Base-by-base conservation (phyloP, 345 rosid species). In the Syzygium jambos region DNA sequence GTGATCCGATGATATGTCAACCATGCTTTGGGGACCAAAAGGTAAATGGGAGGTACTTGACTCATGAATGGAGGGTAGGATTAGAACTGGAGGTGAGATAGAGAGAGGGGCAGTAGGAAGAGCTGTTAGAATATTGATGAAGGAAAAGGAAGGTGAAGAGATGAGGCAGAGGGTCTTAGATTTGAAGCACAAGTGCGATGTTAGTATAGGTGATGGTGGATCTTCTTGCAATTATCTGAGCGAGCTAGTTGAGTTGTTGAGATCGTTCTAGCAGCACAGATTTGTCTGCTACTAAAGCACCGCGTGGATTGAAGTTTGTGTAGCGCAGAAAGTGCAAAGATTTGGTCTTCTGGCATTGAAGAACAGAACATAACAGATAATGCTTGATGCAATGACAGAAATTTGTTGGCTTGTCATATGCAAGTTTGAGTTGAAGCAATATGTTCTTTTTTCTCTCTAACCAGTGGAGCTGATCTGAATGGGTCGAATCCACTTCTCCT, bases 41-140 rank as follows among this genome's bases (percentile, higher is more conserved):
- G 86, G 91, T 92, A 87, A 92, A 90, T 23, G 89, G 92, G 2
- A 91, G 94, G 90, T 91, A 91, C 49, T n/a, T 93, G 53, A 91
- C 88, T 61, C 88, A 91, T 38, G 92, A 91, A 25, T 92, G 94
- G 95, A 88, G n/a, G 87, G 87, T 86, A 3, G 95, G 93, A 53
- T 52, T 89, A 55, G 91, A 89, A 73, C 78, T 89, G 65, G 93
- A 82, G n/a, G 86, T 54, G 87, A 88, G 22, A 85, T 90, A 68
- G 88, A 91, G 30, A 88, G 90, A 52, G 89, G 85, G 34, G 82
- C 52, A 22, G 89, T 94, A 4, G 89, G 87, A 82, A 87, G 7
- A 84, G 90, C 89, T n/a, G 84, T 92, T 30, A 91, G 82, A 86
- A 91, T 84, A 83, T 78, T 93, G 22, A 90, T 92, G 87, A 77